Evolutionary conservation across 768 basidiomycete genomes (phyloP).

Genomic region (Leucosporidium yakuticum): DNA sequence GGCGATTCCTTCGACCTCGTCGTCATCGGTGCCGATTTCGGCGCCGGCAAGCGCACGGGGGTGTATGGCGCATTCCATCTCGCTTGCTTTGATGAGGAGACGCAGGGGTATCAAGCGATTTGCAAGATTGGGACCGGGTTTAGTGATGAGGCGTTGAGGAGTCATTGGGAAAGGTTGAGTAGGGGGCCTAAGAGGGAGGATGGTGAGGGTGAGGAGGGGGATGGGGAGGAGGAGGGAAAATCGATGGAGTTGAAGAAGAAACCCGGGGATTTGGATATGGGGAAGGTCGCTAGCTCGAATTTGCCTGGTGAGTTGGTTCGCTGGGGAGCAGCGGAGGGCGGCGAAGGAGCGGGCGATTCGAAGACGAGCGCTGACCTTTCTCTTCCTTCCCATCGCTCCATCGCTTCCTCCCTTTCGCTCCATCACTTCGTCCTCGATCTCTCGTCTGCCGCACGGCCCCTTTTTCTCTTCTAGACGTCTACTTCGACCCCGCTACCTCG

Average conservation of each 20-base stretch:
- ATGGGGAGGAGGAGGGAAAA: too few relatives aligned
- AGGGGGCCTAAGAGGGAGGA: neutral
- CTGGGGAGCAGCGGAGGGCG: too few relatives aligned
- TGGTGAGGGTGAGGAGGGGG: constrained; percentile 18
- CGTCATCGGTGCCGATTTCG: constrained; percentile 95
- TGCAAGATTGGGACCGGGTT: constrained; percentile 99
- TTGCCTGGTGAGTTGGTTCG: too few relatives aligned
- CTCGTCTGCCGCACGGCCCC: too few relatives aligned
- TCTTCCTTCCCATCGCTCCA: too few relatives aligned
- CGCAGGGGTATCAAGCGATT: constrained; percentile 91
- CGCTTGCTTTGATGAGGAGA: constrained; percentile 90
- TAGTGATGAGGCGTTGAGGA: constrained; percentile 78
- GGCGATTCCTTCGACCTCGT: constrained; percentile 96
- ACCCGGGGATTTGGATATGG: constrained; percentile 81
- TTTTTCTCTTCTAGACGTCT: constrained; percentile 63
- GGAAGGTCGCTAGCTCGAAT: constrained; percentile 51
- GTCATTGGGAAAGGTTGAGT: constrained; percentile 56
- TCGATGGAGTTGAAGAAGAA: constrained; percentile 64
- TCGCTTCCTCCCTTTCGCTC: too few relatives aligned
- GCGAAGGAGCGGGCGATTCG: too few relatives aligned
- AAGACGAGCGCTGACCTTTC: too few relatives aligned
- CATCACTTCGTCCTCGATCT: too few relatives aligned
- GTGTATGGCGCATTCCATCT: constrained; percentile 97
- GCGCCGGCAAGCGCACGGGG: constrained; percentile 94
- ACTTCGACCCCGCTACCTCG: constrained; percentile 79